These are phyloP conservation scores for Cicer cuneatum DNA, from an alignment of 306 rosid genomes.

Conservation along the genomic window DNA sequence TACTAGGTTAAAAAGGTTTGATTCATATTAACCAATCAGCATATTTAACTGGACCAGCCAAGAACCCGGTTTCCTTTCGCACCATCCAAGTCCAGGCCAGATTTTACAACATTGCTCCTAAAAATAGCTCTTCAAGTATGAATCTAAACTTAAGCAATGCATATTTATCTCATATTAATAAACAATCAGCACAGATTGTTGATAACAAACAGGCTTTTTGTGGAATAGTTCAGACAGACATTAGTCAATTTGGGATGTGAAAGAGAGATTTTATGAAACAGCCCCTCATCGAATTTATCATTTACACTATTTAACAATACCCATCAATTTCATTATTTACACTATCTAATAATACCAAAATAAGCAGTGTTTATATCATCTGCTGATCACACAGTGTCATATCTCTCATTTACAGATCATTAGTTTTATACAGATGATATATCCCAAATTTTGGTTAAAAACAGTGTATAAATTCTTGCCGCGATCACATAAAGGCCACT, in stretches of 20 bases:
- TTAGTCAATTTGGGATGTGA: constrained; percentile 1
- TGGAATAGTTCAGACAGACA: constrained; percentile 9
- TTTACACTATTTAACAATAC: constrained; percentile 21
- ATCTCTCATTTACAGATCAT: constrained; percentile 34
- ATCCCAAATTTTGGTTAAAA: constrained; percentile 8
- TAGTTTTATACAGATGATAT: constrained; percentile 17
- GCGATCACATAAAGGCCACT: constrained; percentile 17
- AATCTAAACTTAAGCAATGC: neutral
- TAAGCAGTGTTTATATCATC: constrained; percentile 30
- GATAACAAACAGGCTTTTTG: neutral
- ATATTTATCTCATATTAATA: constrained; percentile 10
- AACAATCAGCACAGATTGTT: constrained; percentile 11
- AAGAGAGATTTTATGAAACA: neutral
- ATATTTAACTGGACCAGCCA: constrained; percentile 10
- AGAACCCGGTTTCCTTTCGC: constrained; percentile 35
- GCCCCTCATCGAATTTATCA: constrained; percentile 6
- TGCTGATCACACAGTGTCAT: constrained; percentile 28
- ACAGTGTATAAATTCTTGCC: neutral
- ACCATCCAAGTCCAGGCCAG: constrained; percentile 16
- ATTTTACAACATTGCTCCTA: constrained; percentile 4
- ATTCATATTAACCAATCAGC: constrained; percentile 2
- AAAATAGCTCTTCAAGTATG: constrained; percentile 7
- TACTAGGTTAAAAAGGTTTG: neutral
- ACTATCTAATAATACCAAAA: constrained; percentile 26
- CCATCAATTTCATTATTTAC: constrained; percentile 15